Base-by-base conservation (phyloP, 2,329 filamentous ascomycete genomes). In the Xylariales sp. region DNA sequence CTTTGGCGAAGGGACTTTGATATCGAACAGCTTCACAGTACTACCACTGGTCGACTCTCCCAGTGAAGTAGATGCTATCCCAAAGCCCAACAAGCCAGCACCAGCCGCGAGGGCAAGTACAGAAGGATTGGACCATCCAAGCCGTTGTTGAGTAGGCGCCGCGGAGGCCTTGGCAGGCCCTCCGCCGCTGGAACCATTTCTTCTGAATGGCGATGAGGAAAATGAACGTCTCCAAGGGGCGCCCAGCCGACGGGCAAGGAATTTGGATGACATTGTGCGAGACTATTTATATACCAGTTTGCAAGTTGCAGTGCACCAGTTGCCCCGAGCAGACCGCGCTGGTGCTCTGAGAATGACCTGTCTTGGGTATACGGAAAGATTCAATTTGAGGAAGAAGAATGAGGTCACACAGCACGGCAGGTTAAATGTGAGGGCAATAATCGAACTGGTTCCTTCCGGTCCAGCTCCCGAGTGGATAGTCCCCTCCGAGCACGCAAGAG, bases 81-180 rank as follows among this genome's bases (percentile, higher is more conserved):
- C 54, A 33, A 56, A 60, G 3, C 56, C 55, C 17, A 60, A 18
- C 5, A 46, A n/a, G n/a, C 53, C 54, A 14, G 56, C 50, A 4
- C 52, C 48, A 24, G 54, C 55, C 20, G 55, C 44, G n/a, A 60
- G 33, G 12, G 52, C 47, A 20, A 55, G 39, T 13, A 53, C 54
- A 7, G 55, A 57, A 29, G 49, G 47, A n/a, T 52, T 47, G n/a
- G 48, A 51, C 56, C 56, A 60, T 41, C 29, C 44, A 14, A 47
- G 46, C 23, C 38, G 37, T n/a, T 38, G 44, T 18, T 36, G 29
- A 19, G 41, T 36, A 29, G 45, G 35, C 24, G 41, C 42, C 18
- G 44, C 36, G 35, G 40, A 41, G 8, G 37, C 31, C 23, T 43
- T 43, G 35, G 37, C 44, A 24, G 40, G n/a, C 5, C 34, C 40